A percentile compares a stretch with the other conserved stretches of the same genome.
phyloP scores from a whole-genome alignment of 495 filamentous ascomycete genomes.

The Aspergillus asperescens region DNA sequence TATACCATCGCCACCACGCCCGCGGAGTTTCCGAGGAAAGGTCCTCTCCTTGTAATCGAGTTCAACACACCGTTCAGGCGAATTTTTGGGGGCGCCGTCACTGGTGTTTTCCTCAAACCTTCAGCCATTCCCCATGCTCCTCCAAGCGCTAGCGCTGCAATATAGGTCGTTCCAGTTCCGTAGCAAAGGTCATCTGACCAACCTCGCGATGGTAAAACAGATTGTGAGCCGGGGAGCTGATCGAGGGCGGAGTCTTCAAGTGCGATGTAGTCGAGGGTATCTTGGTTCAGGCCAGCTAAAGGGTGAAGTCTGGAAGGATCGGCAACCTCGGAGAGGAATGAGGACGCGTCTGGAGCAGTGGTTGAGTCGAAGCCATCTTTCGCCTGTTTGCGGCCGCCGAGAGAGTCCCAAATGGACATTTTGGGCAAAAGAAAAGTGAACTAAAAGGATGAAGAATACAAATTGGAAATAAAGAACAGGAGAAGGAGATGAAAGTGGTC shows the following conservation, averaged over 20 bases:
- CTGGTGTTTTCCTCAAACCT: slow-evolving; percentile 68
- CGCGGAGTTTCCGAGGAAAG: slow-evolving; percentile 94
- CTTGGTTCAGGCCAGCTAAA: slow-evolving; percentile 87
- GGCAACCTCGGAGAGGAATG: slow-evolving; percentile 66
- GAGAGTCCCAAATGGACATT: slow-evolving; percentile 83
- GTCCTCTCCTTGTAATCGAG: slow-evolving; percentile 82
- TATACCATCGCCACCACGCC: slow-evolving; percentile 94
- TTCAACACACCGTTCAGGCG: slow-evolving; percentile 91
- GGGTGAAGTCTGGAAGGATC: slow-evolving; percentile 88
- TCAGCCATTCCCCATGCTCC: slow-evolving; percentile 89
- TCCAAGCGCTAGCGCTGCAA: slow-evolving; percentile 77
- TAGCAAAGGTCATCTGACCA: slow-evolving; percentile 99
- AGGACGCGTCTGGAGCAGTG: slow-evolving; percentile 69
- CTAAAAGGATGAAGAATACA: slow-evolving; percentile 22
- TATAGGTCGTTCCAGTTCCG: slow-evolving; percentile 89
- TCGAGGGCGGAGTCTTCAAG: slow-evolving; percentile 90
- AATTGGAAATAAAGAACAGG: slow-evolving; percentile 18
- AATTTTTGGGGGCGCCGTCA: slow-evolving; percentile 76
- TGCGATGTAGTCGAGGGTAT: slow-evolving; percentile 85
- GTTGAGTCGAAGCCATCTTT: slow-evolving; percentile 62
- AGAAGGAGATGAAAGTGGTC: slow-evolving; percentile 17
- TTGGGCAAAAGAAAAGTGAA: slow-evolving; percentile 24
- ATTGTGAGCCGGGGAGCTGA: slow-evolving; percentile 77
- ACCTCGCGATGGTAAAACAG: slow-evolving; percentile 85
- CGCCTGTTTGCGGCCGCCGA: slow-evolving; percentile 74